A percentile compares a stretch with the other conserved stretches of the same genome.
phyloP scores from a whole-genome alignment of 495 filamentous ascomycete genomes.

The Letharia lupina region DNA sequence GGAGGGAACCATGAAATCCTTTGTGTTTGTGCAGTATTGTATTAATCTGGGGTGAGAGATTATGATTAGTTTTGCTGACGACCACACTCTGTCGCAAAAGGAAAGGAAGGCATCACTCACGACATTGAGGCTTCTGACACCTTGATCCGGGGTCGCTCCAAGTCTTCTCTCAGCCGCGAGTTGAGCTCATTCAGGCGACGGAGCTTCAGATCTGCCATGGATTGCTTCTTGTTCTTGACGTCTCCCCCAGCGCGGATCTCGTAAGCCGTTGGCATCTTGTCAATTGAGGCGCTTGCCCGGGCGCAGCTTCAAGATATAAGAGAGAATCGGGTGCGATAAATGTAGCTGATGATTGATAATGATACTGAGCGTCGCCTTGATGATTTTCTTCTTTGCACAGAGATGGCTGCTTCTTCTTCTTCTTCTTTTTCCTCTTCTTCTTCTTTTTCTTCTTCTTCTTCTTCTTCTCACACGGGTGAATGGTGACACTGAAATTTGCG shows the following conservation, averaged over 20 bases:
- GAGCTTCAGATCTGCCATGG: constrained; percentile 96
- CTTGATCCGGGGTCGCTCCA: constrained; percentile 88
- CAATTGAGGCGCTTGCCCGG: constrained; percentile 28
- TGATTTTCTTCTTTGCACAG: neutral
- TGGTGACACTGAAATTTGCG: neutral
- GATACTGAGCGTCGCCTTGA: neutral
- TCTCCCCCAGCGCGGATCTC: constrained; percentile 51
- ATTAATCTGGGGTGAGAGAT: constrained; percentile 59
- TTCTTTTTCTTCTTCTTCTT: neutral
- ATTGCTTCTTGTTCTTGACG: constrained; percentile 97
- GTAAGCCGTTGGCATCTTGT: constrained; percentile 41
- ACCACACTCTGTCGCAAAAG: constrained; percentile 2
- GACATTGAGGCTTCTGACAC: constrained; percentile 90
- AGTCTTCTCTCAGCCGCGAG: constrained; percentile 83
- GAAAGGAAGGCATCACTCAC: constrained; percentile 45
- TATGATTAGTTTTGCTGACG: constrained; percentile 23
- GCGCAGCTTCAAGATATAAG: constrained; percentile 36
- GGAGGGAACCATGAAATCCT: constrained; percentile 97
- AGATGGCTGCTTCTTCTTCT: neutral
- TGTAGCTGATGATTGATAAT: neutral
- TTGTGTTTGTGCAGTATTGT: constrained; percentile 89
- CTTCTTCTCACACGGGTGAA: neutral
- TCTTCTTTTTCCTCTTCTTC: neutral
- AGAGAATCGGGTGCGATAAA: neutral
- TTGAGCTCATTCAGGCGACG: constrained; percentile 94